A percentile compares a stretch with the other conserved stretches of the same genome.
phyloP scores from a whole-genome alignment of 306 rosid genomes.

The Quercus cerris region DNA sequence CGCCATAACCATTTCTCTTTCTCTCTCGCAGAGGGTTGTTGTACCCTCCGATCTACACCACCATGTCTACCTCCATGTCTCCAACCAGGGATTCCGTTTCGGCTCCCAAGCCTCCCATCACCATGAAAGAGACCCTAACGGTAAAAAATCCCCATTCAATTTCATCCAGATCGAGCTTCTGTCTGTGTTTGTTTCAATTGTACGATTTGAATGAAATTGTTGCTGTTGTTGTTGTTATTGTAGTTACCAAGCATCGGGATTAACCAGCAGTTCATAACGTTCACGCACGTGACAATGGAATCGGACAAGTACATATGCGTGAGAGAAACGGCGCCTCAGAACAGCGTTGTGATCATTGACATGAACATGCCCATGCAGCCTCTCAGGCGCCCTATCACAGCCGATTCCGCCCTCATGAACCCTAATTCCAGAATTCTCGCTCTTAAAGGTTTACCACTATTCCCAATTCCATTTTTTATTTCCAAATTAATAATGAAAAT shows the following conservation, averaged over 20 bases:
- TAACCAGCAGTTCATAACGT: conserved; percentile 70
- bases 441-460: conserved; percentile 48
- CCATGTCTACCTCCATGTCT: conserved; percentile 15
- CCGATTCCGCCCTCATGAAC: conserved; percentile 82
- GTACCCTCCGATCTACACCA: neutral
- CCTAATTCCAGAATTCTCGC: conserved; percentile 74
- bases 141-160: conserved; percentile 16
- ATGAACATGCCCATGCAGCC: conserved; percentile 87
- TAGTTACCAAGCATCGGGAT: conserved; percentile 72
- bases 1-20: conserved; percentile 24
- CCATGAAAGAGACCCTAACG: conserved; percentile 71
- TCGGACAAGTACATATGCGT: conserved; percentile 79
- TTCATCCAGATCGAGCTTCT: neutral
- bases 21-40: conserved; percentile 1
- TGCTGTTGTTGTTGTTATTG: conserved; percentile 1
- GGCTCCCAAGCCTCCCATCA: conserved; percentile 66
- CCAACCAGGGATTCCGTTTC: conserved; percentile 25
- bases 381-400: conserved; percentile 73
- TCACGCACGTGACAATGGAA: conserved; percentile 83
- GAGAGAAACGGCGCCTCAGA: conserved; percentile 76
- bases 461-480: neutral
- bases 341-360: conserved; percentile 68
- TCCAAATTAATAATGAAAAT: neutral
- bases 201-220: neutral
- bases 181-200: neutral